These are phyloP conservation scores for Poa pratensis DNA, from an alignment of 176 grass and related monocot genomes.

Conservation along the genomic window DNA sequence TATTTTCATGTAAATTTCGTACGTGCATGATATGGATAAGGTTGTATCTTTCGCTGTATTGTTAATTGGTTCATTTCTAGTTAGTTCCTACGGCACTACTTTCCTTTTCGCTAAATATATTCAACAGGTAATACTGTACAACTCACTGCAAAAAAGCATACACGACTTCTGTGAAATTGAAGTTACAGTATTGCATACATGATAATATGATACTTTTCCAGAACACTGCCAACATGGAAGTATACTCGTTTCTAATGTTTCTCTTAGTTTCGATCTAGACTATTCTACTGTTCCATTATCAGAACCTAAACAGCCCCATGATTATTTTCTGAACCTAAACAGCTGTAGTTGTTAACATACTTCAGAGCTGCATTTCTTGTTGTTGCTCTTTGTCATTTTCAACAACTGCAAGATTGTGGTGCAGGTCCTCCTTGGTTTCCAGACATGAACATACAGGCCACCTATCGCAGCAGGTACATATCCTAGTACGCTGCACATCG, in stretches of 20 bases:
- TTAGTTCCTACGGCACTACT: background rate
- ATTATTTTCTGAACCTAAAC: background rate
- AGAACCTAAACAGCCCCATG: slow-evolving; percentile 36
- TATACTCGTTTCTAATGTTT: background rate
- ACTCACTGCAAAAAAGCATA: too few relatives aligned
- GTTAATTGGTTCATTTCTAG: background rate
- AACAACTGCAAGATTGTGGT: slow-evolving; percentile 34
- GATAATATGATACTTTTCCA: slow-evolving; percentile 20
- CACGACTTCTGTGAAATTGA: background rate
- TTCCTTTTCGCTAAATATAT: background rate
- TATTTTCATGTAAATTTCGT: background rate
- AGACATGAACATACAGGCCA: slow-evolving; percentile 83
- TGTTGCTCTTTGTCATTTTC: slow-evolving; percentile 50
- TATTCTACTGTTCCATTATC: slow-evolving; percentile 35
- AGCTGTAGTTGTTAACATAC: slow-evolving; percentile 33
- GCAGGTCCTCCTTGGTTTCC: slow-evolving; percentile 67
- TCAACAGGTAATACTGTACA: too few relatives aligned
- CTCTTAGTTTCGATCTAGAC: slow-evolving; percentile 11
- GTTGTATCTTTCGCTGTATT: background rate
- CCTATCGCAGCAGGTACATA: slow-evolving; percentile 55
- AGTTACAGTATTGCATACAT: slow-evolving; percentile 10
- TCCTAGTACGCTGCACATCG: slow-evolving; percentile 57
- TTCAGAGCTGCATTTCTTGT: slow-evolving; percentile 32
- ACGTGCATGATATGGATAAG: too few relatives aligned
- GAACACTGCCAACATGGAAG: background rate